Conservation (phyloP, 1,284 basidiomycete species). For the Amylostereum areolatum region DNA sequence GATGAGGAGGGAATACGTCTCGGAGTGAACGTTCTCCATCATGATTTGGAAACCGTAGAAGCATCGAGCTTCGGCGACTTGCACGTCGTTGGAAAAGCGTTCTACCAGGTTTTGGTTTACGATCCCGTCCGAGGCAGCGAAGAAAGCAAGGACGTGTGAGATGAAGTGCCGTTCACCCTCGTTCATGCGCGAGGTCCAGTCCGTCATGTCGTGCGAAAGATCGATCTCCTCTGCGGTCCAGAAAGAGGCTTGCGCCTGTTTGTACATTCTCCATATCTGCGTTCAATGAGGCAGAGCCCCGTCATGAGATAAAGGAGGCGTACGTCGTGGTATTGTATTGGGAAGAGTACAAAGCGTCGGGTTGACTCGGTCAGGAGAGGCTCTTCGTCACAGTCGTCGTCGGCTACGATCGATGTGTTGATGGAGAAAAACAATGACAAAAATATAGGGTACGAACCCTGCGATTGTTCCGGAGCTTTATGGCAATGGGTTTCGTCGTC, state of each 20-base stretch:
- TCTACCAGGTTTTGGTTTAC: slow-evolving; percentile 98
- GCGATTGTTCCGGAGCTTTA: too few relatives aligned
- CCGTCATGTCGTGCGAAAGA: slow-evolving; percentile 86
- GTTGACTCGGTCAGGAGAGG: slow-evolving; percentile 78
- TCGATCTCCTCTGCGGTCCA: slow-evolving; percentile 99
- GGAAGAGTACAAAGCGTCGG: slow-evolving; percentile 87
- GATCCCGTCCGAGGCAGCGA: slow-evolving; percentile 95
- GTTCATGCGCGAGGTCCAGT: slow-evolving; percentile 93
- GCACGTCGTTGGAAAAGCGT: slow-evolving; percentile 92
- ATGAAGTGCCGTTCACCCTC: slow-evolving; percentile 94
- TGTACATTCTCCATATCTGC: slow-evolving; percentile 97
- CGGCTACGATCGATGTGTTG: neutral
- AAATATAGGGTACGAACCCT: too few relatives aligned
- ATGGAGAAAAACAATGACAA: neutral
- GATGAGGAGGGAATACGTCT: slow-evolving; percentile 97
- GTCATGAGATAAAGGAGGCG: slow-evolving; percentile 12
- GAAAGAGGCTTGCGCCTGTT: slow-evolving; percentile 88
- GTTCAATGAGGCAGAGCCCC: neutral
- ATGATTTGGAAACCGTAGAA: slow-evolving; percentile 99
- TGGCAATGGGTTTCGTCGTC: too few relatives aligned
- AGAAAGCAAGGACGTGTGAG: slow-evolving; percentile 95
- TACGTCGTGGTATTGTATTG: slow-evolving; percentile 91
- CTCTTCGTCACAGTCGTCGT: slow-evolving; percentile 52
- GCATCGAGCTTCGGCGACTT: slow-evolving; percentile 91
- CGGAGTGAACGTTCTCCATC: slow-evolving; percentile 98